Conservation (phyloP, 305 asterid genomes). For the Fraxinus velutina region DNA sequence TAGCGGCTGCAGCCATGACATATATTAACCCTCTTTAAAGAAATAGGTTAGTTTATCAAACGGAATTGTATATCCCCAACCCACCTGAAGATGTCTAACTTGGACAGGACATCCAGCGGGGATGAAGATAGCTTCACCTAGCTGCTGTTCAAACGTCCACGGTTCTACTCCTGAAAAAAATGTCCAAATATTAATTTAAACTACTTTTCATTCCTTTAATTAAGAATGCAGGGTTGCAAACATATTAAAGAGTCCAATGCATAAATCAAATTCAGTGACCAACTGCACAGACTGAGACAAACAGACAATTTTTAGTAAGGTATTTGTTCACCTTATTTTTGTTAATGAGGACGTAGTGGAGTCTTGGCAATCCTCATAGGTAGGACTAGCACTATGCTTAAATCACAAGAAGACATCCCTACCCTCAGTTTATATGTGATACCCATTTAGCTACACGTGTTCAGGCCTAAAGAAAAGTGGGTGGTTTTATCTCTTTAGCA, state of each 20-base stretch:
- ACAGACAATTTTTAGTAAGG: neutral
- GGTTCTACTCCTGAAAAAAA: conserved; percentile 73
- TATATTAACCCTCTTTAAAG: neutral
- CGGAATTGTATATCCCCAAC: conserved; percentile 22
- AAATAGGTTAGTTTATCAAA: neutral
- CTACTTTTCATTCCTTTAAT: neutral
- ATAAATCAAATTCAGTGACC: neutral
- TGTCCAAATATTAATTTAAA: neutral
- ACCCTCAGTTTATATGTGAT: neutral
- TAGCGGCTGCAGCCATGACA: conserved; percentile 7
- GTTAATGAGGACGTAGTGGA: neutral
- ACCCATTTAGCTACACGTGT: neutral
- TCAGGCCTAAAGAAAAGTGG: neutral
- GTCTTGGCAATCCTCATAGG: neutral
- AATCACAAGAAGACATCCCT: neutral
- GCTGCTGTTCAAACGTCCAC: conserved; percentile 84
- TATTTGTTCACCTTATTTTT: neutral
- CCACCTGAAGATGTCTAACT: conserved; percentile 85
- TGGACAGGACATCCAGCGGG: conserved; percentile 98
- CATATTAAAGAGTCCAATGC: neutral
- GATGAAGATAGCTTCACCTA: conserved; percentile 80
- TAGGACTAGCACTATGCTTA: neutral
- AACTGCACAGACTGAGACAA: neutral
- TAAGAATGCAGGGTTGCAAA: neutral
- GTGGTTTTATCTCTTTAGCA: neutral